Evolutionary conservation across 2,329 filamentous ascomycete genomes (phyloP).

Genomic region (Fusarium floridanum): DNA sequence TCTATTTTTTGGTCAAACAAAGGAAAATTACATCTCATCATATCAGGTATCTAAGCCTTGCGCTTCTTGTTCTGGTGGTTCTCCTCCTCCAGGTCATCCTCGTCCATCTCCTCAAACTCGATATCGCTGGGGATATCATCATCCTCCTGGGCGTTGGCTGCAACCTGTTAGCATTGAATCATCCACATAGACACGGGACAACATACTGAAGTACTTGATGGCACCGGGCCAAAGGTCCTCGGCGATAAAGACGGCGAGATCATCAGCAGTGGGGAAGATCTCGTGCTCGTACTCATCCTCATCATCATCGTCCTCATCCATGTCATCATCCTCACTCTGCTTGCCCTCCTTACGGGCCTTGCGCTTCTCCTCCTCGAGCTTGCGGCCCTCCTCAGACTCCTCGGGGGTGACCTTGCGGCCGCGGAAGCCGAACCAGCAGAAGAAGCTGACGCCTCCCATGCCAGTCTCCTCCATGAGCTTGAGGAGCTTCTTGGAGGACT

Average conservation of each 20-base stretch:
- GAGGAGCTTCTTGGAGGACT: constrained; percentile 64
- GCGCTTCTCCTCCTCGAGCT: constrained; percentile 71
- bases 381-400: constrained; percentile 74
- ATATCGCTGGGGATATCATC: constrained; percentile 73
- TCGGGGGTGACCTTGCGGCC: constrained; percentile 78
- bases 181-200: neutral
- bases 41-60: constrained; percentile 51
- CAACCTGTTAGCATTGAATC: constrained; percentile 51
- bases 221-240: constrained; percentile 93
- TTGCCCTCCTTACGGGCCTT: constrained; percentile 63
- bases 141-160: constrained; percentile 71
- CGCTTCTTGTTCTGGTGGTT: constrained; percentile 59
- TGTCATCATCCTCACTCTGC: constrained; percentile 57
- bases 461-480: constrained; percentile 70
- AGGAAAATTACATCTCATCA: constrained; percentile 34
- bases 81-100: constrained; percentile 50
- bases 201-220: constrained; percentile 91
- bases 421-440: constrained; percentile 87
- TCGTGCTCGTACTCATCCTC: constrained; percentile 78
- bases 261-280: constrained; percentile 89
- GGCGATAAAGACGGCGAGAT: constrained; percentile 81
- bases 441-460: constrained; percentile 81
- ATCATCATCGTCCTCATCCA: constrained; percentile 69
- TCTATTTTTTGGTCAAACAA: constrained; percentile 38
- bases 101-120: constrained; percentile 74